These are phyloP conservation scores for Alternaria gansuensis DNA, from an alignment of 2,329 filamentous ascomycete genomes.

Conservation along the genomic window DNA sequence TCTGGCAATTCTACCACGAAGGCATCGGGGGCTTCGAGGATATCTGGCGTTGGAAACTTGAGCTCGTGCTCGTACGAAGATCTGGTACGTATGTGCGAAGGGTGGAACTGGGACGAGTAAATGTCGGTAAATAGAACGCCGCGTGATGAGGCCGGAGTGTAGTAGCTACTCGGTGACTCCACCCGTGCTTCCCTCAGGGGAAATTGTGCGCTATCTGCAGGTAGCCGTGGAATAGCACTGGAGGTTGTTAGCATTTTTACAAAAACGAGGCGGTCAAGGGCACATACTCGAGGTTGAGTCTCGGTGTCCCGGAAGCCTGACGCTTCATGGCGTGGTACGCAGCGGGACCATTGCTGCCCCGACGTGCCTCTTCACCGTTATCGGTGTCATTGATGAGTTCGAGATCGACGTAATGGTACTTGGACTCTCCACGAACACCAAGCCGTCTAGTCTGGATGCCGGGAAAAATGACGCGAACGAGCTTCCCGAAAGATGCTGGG, in stretches of 20 bases:
- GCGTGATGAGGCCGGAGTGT: constrained; percentile 54
- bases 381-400: constrained; percentile 59
- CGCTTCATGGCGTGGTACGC: constrained; percentile 41
- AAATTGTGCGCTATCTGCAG: constrained; percentile 60
- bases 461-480: constrained; percentile 94
- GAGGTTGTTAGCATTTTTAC: constrained; percentile 28
- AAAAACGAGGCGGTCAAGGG: not conserved
- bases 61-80: constrained; percentile 69
- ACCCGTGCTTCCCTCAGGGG: constrained; percentile 47
- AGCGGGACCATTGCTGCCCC: constrained; percentile 34
- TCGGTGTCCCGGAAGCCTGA: constrained; percentile 45
- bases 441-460: constrained; percentile 91
- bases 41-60: constrained; percentile 67
- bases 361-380: constrained; percentile 37
- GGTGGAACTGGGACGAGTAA: constrained; percentile 54
- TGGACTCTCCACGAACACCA: constrained; percentile 94
- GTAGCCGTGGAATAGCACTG: constrained; percentile 56
- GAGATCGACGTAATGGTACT: constrained; percentile 85
- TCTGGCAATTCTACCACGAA: constrained; percentile 82
- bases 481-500: constrained; percentile 95
- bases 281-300: constrained; percentile 50
- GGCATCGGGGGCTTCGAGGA: constrained; percentile 68
- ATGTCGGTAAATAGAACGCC: constrained; percentile 59
- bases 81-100: constrained; percentile 50
- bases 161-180: constrained; percentile 42